Conservation (phyloP, 2,329 filamentous ascomycete species). For the Fulvia fulva region DNA sequence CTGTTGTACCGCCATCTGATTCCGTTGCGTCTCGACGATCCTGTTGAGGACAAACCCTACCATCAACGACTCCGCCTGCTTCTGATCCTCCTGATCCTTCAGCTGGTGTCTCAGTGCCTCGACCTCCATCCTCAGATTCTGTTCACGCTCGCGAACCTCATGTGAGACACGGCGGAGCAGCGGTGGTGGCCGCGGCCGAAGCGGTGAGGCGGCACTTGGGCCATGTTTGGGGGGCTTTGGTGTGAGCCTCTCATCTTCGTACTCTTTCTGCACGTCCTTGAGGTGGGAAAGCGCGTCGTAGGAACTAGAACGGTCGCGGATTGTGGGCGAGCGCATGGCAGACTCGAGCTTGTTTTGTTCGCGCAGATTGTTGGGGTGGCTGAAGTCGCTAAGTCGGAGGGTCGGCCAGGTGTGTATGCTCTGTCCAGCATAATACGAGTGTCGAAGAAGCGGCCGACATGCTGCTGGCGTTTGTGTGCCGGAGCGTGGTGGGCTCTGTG, state of each 20-base stretch:
- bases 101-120: conserved; percentile 3
- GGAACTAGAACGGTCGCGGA: neutral
- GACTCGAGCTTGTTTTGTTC: neutral
- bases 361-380: neutral
- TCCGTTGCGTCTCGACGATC: conserved; percentile 10
- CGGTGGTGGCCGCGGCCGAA: neutral
- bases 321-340: neutral
- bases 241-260: neutral
- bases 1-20: conserved; percentile 12
- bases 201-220: neutral
- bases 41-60: conserved; percentile 8
- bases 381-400: neutral
- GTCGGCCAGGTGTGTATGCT: neutral
- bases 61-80: conserved; percentile 2
- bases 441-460: neutral
- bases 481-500: neutral
- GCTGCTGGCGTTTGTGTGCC: conserved; percentile 3
- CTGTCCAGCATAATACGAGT: too few relatives aligned
- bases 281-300: neutral
- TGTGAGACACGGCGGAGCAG: neutral
- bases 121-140: conserved; percentile 3
- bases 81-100: conserved; percentile 1
- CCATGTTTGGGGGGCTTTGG: neutral
- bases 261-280: neutral
- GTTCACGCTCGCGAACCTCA: conserved; percentile 3